Evolutionary conservation across 1,139 yeast species (phyloP), one percentile per base, ranked within the genome.

Genomic region (Yamadazyma atmosphaerica): DNA sequence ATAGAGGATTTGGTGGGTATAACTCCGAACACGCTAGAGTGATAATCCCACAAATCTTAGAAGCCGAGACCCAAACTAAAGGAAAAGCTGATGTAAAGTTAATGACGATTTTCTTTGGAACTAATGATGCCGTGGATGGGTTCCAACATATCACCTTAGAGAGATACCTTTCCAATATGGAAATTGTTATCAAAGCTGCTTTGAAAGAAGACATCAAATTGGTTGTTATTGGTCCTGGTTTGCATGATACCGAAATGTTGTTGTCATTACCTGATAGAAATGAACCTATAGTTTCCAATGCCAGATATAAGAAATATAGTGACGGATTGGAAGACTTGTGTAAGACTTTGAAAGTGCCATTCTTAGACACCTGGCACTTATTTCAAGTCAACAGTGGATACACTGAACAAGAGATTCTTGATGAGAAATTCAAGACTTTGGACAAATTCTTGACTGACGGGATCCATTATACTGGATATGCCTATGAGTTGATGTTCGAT

Each of bases 61-160:
- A 63, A 13, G 54, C 61, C 1, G 84, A 77, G 41, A 15, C 17
- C 3, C 58, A 65, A 39, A 61, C 59, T 17, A 31, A 48, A 2
- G 46, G 51, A 2, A 42, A 47, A 23, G 54, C 61, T 12, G 59
- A 59, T 37, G 44, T 65, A 37, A 55, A 59, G 42, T 48, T 83
- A 23, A 70, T 77, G 44, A 74, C 81, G 0, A 61, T 87, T 3
- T 86, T 83, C 57, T 78, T 85, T 50, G 96, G 96, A 1, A 74
- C 94, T 9, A 87, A 87, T 52, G 96, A 87, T 55, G 80, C 87
- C 0, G 49, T 65, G 3, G 71, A 69, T 25, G 55, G 61, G 4
- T 60, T 65, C 16, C 95, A 85, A 54, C 65, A 66, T 16, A 86
- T 84, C 1, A 71, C 76, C 1, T 33, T 81, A 8, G 71, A 62